Conservation (phyloP, 2,329 filamentous ascomycete species). For the Aspergillus terreus region DNA sequence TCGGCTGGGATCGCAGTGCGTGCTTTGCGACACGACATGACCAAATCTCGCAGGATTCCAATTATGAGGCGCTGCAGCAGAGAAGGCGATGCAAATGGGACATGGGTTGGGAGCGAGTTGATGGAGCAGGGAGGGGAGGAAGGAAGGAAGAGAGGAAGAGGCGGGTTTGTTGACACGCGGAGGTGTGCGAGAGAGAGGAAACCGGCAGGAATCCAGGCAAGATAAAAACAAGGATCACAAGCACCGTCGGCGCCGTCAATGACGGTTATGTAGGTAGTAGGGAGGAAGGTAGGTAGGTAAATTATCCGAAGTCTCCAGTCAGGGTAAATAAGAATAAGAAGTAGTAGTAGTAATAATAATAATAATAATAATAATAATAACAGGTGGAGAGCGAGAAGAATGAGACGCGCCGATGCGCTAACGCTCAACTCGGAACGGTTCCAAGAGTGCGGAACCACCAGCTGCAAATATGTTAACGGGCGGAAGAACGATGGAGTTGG, state of each 20-base stretch:
- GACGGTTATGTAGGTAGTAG: too few relatives aligned
- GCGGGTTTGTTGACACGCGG: neutral
- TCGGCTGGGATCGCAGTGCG: slow-evolving; percentile 22
- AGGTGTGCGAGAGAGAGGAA: neutral
- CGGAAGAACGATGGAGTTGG: slow-evolving; percentile 2
- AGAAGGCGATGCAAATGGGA: neutral
- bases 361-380: neutral
- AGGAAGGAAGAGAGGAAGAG: slow-evolving; percentile 1
- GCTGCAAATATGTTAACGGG: neutral
- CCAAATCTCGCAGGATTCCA: slow-evolving; percentile 13
- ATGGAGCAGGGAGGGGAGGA: slow-evolving; percentile 1
- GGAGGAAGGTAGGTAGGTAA: neutral
- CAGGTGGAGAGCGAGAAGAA: slow-evolving; percentile 1
- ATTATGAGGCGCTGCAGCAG: slow-evolving; percentile 6
- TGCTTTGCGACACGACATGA: slow-evolving; percentile 29
- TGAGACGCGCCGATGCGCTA: slow-evolving; percentile 10
- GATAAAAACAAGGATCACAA: neutral
- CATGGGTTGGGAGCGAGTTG: slow-evolving; percentile 1
- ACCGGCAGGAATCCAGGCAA: neutral
- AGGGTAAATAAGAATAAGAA: slow-evolving; percentile 5
- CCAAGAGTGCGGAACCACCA: slow-evolving; percentile 18
- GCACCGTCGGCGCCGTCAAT: neutral
- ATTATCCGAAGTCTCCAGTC: neutral
- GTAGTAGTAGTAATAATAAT: neutral
- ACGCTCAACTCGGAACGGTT: slow-evolving; percentile 7